A percentile compares a stretch with the other conserved stretches of the same genome.
Conservation (phyloP, 805 yeast genomes). For the Cyberlindnera veronae region DNA sequence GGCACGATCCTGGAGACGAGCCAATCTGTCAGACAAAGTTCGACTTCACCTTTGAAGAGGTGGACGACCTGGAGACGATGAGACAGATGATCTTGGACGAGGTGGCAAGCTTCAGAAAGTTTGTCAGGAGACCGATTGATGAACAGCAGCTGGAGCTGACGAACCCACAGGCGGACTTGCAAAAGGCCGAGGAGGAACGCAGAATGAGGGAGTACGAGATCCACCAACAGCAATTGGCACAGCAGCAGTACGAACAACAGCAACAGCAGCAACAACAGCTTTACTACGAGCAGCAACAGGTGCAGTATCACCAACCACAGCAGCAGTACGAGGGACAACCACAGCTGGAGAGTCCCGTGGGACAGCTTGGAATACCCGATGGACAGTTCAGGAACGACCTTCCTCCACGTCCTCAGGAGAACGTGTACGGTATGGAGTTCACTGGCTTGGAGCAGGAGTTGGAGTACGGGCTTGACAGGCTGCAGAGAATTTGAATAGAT, state of each 20-base stretch:
- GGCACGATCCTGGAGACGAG: slow-evolving; percentile 95
- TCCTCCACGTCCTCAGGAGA: slow-evolving; percentile 65
- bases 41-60: slow-evolving; percentile 79
- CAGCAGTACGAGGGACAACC: slow-evolving; percentile 11
- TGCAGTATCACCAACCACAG: slow-evolving; percentile 11
- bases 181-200: slow-evolving; percentile 23
- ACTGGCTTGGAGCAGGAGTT: slow-evolving; percentile 58
- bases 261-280: slow-evolving; percentile 15
- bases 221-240: slow-evolving; percentile 23
- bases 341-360: slow-evolving; percentile 27
- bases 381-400: slow-evolving; percentile 42
- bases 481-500: slow-evolving; percentile 7
- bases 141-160: slow-evolving; percentile 43
- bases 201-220: slow-evolving; percentile 10
- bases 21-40: slow-evolving; percentile 77
- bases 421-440: slow-evolving; percentile 20
- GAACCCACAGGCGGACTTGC: slow-evolving; percentile 27
- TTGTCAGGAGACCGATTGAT: slow-evolving; percentile 73
- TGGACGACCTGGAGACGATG: slow-evolving; percentile 75
- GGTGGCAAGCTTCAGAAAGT: slow-evolving; percentile 71
- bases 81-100: slow-evolving; percentile 76
- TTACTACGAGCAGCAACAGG: slow-evolving; percentile 23
- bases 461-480: slow-evolving; percentile 59
- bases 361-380: slow-evolving; percentile 47
- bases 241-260: slow-evolving; percentile 14